Base-by-base conservation (phyloP, 2,329 filamentous ascomycete species). In the Scolecobasidium constrictum region DNA sequence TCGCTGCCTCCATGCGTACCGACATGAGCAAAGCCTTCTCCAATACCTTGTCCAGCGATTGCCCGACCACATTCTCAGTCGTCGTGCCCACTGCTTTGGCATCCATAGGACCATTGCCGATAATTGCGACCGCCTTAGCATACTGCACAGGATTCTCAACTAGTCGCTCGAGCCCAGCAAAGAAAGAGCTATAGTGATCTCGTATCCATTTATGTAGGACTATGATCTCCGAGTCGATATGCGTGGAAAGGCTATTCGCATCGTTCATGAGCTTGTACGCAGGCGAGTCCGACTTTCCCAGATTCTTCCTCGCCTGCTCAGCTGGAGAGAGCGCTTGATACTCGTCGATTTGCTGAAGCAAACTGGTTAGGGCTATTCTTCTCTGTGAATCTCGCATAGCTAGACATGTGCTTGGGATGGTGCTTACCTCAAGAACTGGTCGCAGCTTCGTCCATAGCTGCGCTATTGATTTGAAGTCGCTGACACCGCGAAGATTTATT, bases 171-270 rank as follows among this genome's bases (percentile, higher is more conserved):
- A 98, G 75, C 62, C 95, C 90, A 0, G 92, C 90, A 55, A 96
- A 98, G 47, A 90, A 78, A 15, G 83, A 74, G 7, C 88, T 94
- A 66, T 98, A 98, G 63, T 95, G 86, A 56, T 98, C 92, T 55
- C 90, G 78, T 46, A 95, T 86, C 61, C 86, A 93, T 65, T 98
- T 98, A 71, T 98, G 92, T 17, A 96, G 85, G 5, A 92, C 75
- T 23, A 84, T 83, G 36, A 96, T 84, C 61, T 96, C 90, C 57
- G 85, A 86, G 52, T 94, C 88, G 51, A 96, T 95, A 49, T 84
- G 83, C 4, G 90, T 93, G 1, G 92, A 94, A 5, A 94, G 73
- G 18, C 81, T 83, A 58, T 94, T 94, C 13, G 87, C 87, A 58
- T 92, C 81, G 23, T 86, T 93, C 45, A 94, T 67, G 26, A 94